A percentile compares a stretch with the other conserved stretches of the same genome.
phyloP scores from a whole-genome alignment of 2,329 filamentous ascomycete species.

The Tothia fuscella region DNA sequence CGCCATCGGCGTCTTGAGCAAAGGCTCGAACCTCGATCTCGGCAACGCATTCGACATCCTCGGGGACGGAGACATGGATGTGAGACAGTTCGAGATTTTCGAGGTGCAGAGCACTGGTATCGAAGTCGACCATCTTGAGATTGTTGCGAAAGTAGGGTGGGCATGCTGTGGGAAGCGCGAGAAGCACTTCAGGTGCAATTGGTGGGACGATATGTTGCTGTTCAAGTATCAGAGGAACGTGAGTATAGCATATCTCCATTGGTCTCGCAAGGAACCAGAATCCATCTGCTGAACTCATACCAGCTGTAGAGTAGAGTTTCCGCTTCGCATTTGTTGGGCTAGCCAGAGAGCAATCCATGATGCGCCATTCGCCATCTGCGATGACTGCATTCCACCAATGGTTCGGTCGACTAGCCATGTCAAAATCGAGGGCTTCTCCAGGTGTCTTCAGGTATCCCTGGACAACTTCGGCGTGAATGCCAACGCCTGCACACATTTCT shows the following conservation, averaged over 20 bases:
- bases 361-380: conserved; percentile 89
- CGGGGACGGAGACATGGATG: conserved; percentile 73
- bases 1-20: conserved; percentile 73
- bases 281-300: conserved; percentile 58
- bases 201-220: conserved; percentile 92
- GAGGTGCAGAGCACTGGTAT: conserved; percentile 73
- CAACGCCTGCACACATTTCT: conserved; percentile 89
- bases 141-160: conserved; percentile 78
- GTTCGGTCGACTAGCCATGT: conserved; percentile 70
- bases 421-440: conserved; percentile 62
- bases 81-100: conserved; percentile 93
- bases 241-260: conserved; percentile 86
- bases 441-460: conserved; percentile 84
- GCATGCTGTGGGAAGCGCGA: conserved; percentile 75
- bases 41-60: conserved; percentile 82
- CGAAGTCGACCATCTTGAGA: conserved; percentile 75
- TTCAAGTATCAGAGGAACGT: conserved; percentile 73
- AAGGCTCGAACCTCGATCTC: conserved; percentile 81
- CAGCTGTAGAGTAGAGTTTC: conserved; percentile 60
- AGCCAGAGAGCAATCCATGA: conserved; percentile 88
- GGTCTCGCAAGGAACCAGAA: conserved; percentile 95
- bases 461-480: conserved; percentile 76
- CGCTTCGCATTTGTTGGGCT: conserved; percentile 82
- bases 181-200: conserved; percentile 70
- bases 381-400: conserved; percentile 97